phyloP scores from a whole-genome alignment of 1,284 basidiomycete species.

The Waitea zeae region DNA sequence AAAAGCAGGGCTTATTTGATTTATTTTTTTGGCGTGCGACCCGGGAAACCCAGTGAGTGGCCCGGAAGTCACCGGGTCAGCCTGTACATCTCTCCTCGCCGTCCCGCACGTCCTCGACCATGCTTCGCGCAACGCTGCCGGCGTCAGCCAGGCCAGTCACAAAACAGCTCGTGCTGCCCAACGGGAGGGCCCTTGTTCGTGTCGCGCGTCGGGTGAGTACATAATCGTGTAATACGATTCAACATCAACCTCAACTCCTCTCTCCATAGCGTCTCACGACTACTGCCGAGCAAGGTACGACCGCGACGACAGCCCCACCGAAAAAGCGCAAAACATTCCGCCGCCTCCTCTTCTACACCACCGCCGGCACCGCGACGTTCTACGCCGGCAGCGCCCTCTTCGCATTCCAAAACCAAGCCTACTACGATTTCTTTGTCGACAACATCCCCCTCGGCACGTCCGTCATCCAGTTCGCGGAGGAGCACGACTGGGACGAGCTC shows the following conservation, averaged over 20 bases:
- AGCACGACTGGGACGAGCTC: constrained; percentile 59
- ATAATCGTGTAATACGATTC: not conserved
- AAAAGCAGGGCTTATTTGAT: no score
- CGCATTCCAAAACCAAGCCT: constrained; percentile 54
- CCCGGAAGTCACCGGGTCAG: no score
- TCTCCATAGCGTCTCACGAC: constrained; percentile 35
- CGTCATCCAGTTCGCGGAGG: constrained; percentile 70
- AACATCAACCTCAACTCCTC: not conserved
- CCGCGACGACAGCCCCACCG: constrained; percentile 17
- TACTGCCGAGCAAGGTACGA: constrained; percentile 20
- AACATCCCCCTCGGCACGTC: constrained; percentile 60
- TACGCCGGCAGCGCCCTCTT: constrained; percentile 65
- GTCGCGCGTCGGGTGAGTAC: constrained; percentile 35
- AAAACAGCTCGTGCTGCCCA: no score
- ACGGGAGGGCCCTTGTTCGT: constrained; percentile 26
- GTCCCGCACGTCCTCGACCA: no score
- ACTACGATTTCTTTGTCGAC: constrained; percentile 71
- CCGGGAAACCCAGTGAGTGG: no score
- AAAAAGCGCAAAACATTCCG: constrained; percentile 37
- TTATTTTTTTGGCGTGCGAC: no score
- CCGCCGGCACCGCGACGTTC: constrained; percentile 55
- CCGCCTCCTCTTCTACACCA: constrained; percentile 37
- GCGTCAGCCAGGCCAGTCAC: no score
- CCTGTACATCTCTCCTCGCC: no score
- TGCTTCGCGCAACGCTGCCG: no score